Evolutionary conservation across 2,329 filamentous ascomycete genomes (phyloP).

Genomic region (Sphaerulina vaccinii): DNA sequence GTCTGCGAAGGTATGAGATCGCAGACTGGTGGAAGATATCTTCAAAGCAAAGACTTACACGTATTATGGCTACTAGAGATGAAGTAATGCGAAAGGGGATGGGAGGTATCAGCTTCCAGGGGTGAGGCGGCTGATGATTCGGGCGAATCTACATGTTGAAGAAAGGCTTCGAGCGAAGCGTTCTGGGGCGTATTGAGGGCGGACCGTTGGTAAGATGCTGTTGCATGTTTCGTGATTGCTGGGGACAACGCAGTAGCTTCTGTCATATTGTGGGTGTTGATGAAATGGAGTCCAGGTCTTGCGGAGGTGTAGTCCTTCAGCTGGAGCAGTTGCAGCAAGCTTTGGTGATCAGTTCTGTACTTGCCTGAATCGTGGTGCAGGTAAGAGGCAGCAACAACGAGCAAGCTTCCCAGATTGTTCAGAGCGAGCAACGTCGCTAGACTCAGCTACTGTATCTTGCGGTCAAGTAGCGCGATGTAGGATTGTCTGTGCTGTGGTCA

Average conservation of each 20-base stretch:
- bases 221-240: constrained; percentile 29
- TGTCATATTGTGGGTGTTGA: not conserved
- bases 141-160: constrained; percentile 40
- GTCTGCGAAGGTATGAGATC: constrained; percentile 47
- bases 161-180: constrained; percentile 43
- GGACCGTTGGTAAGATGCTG: constrained; percentile 24
- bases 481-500: too few species aligned
- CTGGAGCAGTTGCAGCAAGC: not conserved
- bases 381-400: not conserved
- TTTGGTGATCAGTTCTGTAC: not conserved
- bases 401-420: not conserved
- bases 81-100: constrained; percentile 82
- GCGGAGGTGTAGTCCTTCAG: not conserved
- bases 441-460: not conserved
- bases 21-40: constrained; percentile 63
- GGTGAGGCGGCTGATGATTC: constrained; percentile 23
- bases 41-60: constrained; percentile 59
- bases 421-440: too few species aligned
- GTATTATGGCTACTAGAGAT: constrained; percentile 96
- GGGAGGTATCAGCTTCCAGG: constrained; percentile 29
- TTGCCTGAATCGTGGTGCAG: not conserved
- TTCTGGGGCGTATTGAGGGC: not conserved
- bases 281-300: not conserved
- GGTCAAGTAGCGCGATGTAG: not conserved
- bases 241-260: constrained; percentile 1